Evolutionary conservation across 768 basidiomycete species (phyloP), one percentile per base, ranked within the genome.

Genomic region (Mycena sanguinolenta): DNA sequence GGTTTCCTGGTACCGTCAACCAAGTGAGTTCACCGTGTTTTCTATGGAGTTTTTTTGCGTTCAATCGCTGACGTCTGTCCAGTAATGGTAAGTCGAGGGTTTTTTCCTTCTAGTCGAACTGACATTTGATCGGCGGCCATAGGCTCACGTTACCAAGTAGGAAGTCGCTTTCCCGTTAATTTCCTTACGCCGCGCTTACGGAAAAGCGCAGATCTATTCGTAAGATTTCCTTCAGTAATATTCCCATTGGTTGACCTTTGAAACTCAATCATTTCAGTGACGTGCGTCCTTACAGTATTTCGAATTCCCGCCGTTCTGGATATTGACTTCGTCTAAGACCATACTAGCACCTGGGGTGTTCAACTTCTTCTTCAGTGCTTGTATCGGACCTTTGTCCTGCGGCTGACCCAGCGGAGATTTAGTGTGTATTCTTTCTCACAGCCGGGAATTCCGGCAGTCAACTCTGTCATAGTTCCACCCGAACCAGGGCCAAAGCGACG

Each of bases 301-400:
- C 1, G 13, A 44, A 25, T 34, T 58, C 28, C 1, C 34, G 17
- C 46, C 32, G 58, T 23, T 49, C 28, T 2, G 14, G 17, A 27
- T n/a, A 25, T 27, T 70, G 13, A 59, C 4, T 23, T 65, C 19
- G 6, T 23, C 58, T 63, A 30, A n/a, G n/a, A 28, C 6, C 3
- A 7, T 3, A 13, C 12, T 39, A 83, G 81, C 34, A 86, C 83
- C 19, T 85, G 84, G n/a, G 84, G 71, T 86, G 42, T 86, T 85
- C 80, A 84, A 85, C 70, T 84, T 85, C 78, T 84, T 84, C 78
- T 85, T 85, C 73, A 83, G 81, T 61, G 79, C 83, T 3, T 84
- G 83, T 59, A 84, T 86, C 38, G 85, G 84, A 1, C 84, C 84
- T 10, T 75, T 85, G 10, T 83, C 82, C 0, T 86, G 85, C n/a